Evolutionary conservation across 768 basidiomycete genomes (phyloP).

Genomic region (Leccinum variicolor): DNA sequence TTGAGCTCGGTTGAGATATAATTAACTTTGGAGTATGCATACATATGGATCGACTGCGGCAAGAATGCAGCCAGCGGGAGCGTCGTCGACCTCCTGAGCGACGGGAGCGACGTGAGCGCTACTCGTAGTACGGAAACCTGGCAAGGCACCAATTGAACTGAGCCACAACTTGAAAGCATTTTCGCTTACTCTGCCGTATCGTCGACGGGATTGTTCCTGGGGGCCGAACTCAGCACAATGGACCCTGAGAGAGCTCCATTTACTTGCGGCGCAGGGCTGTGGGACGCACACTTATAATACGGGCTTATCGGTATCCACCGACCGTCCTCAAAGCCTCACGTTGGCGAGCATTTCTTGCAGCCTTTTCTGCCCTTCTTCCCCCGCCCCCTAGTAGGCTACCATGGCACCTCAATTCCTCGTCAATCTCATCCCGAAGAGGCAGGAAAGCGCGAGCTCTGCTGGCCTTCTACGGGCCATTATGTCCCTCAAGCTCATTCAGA

Average conservation of each 20-base stretch:
- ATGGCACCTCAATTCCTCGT: slow-evolving; percentile 37
- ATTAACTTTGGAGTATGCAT: background rate
- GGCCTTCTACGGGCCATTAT: slow-evolving; percentile 42
- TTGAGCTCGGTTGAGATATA: background rate
- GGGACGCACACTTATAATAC: slow-evolving; percentile 4
- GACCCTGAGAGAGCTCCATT: slow-evolving; percentile 6
- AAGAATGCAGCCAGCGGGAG: background rate
- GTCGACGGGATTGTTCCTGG: slow-evolving; percentile 14
- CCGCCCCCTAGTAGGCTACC: background rate
- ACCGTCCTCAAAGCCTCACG: background rate
- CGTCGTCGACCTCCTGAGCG: background rate
- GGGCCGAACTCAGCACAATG: background rate
- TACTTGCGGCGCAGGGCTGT: background rate
- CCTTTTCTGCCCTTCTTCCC: background rate
- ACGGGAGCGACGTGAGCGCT: background rate
- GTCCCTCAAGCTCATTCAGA: slow-evolving; percentile 49
- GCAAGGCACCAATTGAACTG: background rate
- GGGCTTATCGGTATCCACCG: background rate
- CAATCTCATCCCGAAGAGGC: slow-evolving; percentile 49
- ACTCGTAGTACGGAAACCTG: too few relatives aligned
- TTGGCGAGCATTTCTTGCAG: background rate
- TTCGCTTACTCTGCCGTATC: slow-evolving; percentile 16
- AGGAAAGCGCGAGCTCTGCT: slow-evolving; percentile 34
- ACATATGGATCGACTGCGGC: background rate
- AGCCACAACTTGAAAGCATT: background rate